Base-by-base conservation (phyloP, 2,329 filamentous ascomycete species). In the Pseudocercospora macadamiae region DNA sequence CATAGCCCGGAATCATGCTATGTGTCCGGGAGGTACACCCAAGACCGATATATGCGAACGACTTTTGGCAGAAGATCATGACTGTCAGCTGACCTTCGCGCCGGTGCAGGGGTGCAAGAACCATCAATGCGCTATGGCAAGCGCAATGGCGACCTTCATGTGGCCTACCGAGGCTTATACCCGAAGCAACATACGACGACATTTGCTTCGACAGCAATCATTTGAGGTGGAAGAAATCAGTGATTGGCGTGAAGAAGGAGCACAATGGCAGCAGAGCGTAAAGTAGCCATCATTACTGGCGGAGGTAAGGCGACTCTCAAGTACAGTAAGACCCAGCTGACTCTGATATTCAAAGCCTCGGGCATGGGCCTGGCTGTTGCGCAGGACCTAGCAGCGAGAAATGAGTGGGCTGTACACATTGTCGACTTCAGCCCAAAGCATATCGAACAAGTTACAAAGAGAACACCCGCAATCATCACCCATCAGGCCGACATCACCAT, bases 331-430 rank as follows among this genome's bases (percentile, higher is more conserved):
- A 3, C 21, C 36, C 36, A 39, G 36, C 36, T 18, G 36, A 39
- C 36, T 39, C 36, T 39, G n/a, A n/a, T n/a, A n/a, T 14, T 19
- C 21, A 7, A 19, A 39, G 36, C 36, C 21, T 39, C 36, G 36
- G 77, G 77, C 9, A 78, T 79, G 62, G 77, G 77, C 49, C 68
- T 79, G 5, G 71, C 74, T 4, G 74, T 77, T 23, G 74, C 75
- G 7, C 55, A 71, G 63, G 69, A 71, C 19, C 70, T 79, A 14
- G 67, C 69, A 7, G 56, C 66, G 12, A 70, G 69, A n/a, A 70
- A 68, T 19, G 64, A 70, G 36, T 79, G 76, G 76, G 64, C 70
- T 45, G 61, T 79, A 28, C 73, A 79, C 54, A 64, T 79, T 12
- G 54, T 78, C 34, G 76, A 79, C 56, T 64, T 77, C 3, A 77